phyloP scores from a whole-genome alignment of 768 basidiomycete species.

The Clavulina sp. region DNA sequence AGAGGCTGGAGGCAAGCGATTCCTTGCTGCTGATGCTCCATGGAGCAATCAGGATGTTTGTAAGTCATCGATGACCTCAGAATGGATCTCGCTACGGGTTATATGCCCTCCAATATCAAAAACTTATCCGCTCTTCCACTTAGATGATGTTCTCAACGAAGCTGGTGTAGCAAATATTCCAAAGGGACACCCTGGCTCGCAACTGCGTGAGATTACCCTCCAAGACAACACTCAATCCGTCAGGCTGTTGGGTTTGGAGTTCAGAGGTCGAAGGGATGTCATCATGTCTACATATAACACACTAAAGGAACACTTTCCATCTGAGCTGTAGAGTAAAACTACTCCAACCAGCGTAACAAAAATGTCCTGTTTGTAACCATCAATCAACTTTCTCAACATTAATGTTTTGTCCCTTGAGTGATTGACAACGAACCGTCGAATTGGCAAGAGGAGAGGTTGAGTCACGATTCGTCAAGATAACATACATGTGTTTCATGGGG shows the following conservation, averaged over 20 bases:
- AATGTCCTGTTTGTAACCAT: too few species aligned
- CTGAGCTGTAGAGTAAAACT: too few species aligned
- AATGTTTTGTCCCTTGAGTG: too few species aligned
- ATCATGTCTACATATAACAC: too few species aligned
- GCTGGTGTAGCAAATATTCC: conserved; percentile 6
- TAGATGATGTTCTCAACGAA: conserved; percentile 6
- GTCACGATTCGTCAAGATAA: too few species aligned
- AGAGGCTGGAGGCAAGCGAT: conserved; percentile 13
- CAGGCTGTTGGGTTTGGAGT: neutral
- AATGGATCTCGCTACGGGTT: neutral
- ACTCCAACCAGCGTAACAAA: too few species aligned
- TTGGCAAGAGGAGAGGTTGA: too few species aligned
- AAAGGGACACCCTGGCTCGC: conserved; percentile 4
- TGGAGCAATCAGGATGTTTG: conserved; percentile 8
- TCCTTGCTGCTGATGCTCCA: conserved; percentile 1
- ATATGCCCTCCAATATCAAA: neutral
- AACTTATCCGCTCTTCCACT: neutral
- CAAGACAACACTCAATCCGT: neutral
- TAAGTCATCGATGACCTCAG: conserved; percentile 2
- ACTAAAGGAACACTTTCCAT: too few species aligned
- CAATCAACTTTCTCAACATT: too few species aligned
- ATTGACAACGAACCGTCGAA: too few species aligned
- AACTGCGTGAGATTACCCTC: neutral
- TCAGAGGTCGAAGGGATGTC: neutral
- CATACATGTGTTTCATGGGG: too few species aligned